Conservation (phyloP, 2,329 filamentous ascomycete species). For the Venturia pyrina region DNA sequence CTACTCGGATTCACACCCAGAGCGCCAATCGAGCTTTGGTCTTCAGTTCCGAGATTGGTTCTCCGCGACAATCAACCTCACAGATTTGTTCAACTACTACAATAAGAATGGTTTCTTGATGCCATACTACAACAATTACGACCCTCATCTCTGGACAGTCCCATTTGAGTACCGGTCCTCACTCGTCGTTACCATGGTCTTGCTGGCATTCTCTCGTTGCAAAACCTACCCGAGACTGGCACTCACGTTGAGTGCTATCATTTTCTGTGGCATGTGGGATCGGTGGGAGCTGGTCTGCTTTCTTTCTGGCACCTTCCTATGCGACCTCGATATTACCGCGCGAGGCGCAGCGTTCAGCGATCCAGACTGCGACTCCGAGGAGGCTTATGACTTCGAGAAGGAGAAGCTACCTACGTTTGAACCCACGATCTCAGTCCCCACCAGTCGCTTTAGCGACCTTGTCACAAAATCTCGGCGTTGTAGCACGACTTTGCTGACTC, state of each 20-base stretch:
- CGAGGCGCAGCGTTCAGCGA: background rate
- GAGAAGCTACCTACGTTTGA: background rate
- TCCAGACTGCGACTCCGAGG: background rate
- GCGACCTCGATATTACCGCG: constrained; percentile 4
- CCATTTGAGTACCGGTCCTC: constrained; percentile 51
- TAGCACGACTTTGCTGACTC: background rate
- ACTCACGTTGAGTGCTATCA: background rate
- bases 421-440: background rate
- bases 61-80: background rate
- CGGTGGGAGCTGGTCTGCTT: constrained; percentile 13
- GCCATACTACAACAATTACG: constrained; percentile 28
- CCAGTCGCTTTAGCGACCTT: background rate
- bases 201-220: constrained; percentile 33
- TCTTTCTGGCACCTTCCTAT: constrained; percentile 7
- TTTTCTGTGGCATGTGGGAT: constrained; percentile 11
- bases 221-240: background rate
- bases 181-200: constrained; percentile 45
- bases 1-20: constrained; percentile 8
- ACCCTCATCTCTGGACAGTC: constrained; percentile 54
- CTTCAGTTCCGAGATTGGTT: constrained; percentile 9
- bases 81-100: constrained; percentile 12
- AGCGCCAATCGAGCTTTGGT: background rate
- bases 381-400: background rate
- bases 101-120: constrained; percentile 11
- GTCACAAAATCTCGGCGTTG: background rate